Evolutionary conservation across 108 stramenopile species (phyloP), one percentile per base, ranked within the genome.

Genomic region (Pseudonitzschia multistriata): DNA sequence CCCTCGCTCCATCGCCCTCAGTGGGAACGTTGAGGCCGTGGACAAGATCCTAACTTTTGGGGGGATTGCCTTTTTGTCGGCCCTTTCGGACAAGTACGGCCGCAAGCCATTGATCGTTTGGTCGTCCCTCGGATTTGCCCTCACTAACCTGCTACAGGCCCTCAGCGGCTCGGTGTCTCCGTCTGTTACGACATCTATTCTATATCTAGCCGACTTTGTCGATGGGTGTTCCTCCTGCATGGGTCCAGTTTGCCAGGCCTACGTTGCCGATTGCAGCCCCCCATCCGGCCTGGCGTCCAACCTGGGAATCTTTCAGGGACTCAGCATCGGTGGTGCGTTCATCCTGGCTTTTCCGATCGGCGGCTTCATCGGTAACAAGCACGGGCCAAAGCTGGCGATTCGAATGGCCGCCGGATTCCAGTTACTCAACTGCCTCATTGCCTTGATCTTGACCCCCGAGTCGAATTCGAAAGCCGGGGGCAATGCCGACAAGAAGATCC

Each of bases 41-140:
- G 57, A 59, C 29, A 59, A 59, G 29, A 36, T 59, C n/a, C 35
- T 33, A 5, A 59, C 57, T 1, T 59, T 59, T 59, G 31, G 57
- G n/a, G 57, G 57, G 10, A 33, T 59, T 2, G 57, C 57, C 13
- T 59, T 59, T 33, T 59, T 59, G 35, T 35, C 34, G 31, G 57
- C 57, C 7, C 29, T 64, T 1, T 45, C 40, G n/a, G 62, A 64
- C 37, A 24, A 42, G 40, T 27, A 47, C 19, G 62, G 62, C 22
- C 62, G 62, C 21, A 64, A 64, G 37, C 28, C 39, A 10, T n/a
- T 47, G 24, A 42, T 64, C 28, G 45, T 42, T 1, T 64, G 39
- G 42, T 39, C 22, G 4, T 42, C 62, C 4, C 37, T 64, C 21
- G 62, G 62, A 13, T 64, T 64, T 64, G 62, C 62, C 21, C n/a